A percentile compares a stretch with the other conserved stretches of the same genome.
Evolutionary conservation across 1,284 basidiomycete genomes (phyloP).

Genomic region (Macrocybe sp.): DNA sequence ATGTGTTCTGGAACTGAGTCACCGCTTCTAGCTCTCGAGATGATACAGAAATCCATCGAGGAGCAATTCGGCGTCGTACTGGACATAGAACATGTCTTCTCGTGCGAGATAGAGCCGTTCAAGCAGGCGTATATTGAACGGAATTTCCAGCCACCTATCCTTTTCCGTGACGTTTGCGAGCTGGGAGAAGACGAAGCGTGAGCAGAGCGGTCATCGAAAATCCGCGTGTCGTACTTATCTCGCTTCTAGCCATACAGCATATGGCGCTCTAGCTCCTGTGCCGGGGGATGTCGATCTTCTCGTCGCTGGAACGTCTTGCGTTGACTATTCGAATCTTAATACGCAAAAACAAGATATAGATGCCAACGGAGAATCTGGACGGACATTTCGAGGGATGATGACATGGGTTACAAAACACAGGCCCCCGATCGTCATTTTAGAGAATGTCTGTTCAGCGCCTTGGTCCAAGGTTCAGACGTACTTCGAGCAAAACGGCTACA

Average conservation of each 20-base stretch:
- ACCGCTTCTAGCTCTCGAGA: slow-evolving; percentile 83
- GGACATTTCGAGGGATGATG: slow-evolving; percentile 90
- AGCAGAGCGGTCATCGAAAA: slow-evolving; percentile 20
- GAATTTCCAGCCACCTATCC: slow-evolving; percentile 86
- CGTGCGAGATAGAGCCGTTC: slow-evolving; percentile 97
- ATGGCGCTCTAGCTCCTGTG: slow-evolving; percentile 81
- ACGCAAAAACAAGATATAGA: slow-evolving; percentile 90
- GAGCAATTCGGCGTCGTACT: slow-evolving; percentile 66
- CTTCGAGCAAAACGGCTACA: slow-evolving; percentile 77
- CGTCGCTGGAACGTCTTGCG: slow-evolving; percentile 92
- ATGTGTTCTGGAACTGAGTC: slow-evolving; percentile 99
- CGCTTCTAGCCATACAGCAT: slow-evolving; percentile 74
- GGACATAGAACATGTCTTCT: slow-evolving; percentile 89
- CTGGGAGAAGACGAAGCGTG: slow-evolving; percentile 76
- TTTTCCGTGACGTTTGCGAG: slow-evolving; percentile 94
- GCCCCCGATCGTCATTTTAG: slow-evolving; percentile 87
- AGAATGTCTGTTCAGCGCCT: slow-evolving; percentile 92
- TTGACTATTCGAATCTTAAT: slow-evolving; percentile 95
- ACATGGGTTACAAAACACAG: slow-evolving; percentile 86
- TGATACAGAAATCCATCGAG: slow-evolving; percentile 74
- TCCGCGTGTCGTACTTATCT: slow-evolving; percentile 6
- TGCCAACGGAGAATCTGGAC: slow-evolving; percentile 85
- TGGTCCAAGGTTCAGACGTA: slow-evolving; percentile 77
- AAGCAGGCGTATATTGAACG: slow-evolving; percentile 98
- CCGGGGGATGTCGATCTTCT: slow-evolving; percentile 90